Percentiles rank a stretch among this genome's conserved stretches.
Conservation (phyloP, 2,329 filamentous ascomycete genomes). For the Lecanicillium sp. region DNA sequence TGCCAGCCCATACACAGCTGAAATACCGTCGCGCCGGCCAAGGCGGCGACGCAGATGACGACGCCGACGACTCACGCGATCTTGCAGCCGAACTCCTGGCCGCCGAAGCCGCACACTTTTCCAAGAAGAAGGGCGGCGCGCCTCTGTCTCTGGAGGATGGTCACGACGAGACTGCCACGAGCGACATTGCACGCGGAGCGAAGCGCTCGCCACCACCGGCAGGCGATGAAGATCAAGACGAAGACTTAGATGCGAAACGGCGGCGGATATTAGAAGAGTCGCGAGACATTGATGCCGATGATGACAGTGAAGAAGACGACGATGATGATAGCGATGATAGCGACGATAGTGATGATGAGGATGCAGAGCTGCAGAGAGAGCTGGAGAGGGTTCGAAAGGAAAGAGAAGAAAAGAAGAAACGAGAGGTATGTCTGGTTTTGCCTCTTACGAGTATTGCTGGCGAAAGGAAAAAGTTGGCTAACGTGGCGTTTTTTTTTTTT, state of each 20-base stretch:
- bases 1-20: constrained; percentile 86
- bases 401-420: constrained; percentile 33
- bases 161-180: constrained; percentile 24
- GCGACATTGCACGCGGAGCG: constrained; percentile 27
- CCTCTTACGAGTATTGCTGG: background rate
- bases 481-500: no score
- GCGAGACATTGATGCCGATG: constrained; percentile 74
- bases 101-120: constrained; percentile 80
- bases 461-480: constrained; percentile 2
- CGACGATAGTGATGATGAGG: constrained; percentile 38
- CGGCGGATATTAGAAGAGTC: constrained; percentile 82
- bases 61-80: constrained; percentile 64
- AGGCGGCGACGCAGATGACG: constrained; percentile 67
- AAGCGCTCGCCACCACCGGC: constrained; percentile 48
- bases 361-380: constrained; percentile 84
- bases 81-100: constrained; percentile 82
- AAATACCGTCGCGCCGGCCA: constrained; percentile 85
- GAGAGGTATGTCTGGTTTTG: constrained; percentile 20
- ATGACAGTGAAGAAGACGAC: constrained; percentile 50
- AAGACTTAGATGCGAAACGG: constrained; percentile 73
- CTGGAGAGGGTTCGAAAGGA: constrained; percentile 89
- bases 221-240: constrained; percentile 30
- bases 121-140: constrained; percentile 64
- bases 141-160: constrained; percentile 40
- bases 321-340: constrained; percentile 43